A percentile compares a stretch with the other conserved stretches of the same genome.
Conservation (phyloP, 1,284 basidiomycete genomes). For the Puccinia hordei region DNA sequence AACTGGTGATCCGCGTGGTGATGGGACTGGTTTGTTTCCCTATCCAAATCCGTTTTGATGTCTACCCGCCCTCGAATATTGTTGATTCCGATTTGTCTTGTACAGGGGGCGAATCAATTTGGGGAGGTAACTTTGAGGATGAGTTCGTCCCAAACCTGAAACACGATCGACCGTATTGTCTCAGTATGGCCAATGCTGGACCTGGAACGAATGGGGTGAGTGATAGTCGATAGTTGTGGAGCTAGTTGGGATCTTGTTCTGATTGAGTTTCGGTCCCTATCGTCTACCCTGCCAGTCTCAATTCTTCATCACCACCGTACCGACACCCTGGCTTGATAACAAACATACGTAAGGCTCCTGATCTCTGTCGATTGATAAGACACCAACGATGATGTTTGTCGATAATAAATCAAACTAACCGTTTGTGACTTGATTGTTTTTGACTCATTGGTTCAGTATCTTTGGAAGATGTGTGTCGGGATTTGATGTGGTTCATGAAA, state of each 20-base stretch:
- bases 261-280: constrained; percentile 1
- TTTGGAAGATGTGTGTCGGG: constrained; percentile 65
- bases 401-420: constrained; percentile 7
- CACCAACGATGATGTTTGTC: neutral
- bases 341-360: constrained; percentile 63
- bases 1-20: constrained; percentile 93
- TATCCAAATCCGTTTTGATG: neutral
- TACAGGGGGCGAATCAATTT: constrained; percentile 80
- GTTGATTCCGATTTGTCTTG: neutral
- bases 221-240: constrained; percentile 32
- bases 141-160: constrained; percentile 85
- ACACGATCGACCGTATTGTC: constrained; percentile 93
- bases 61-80: neutral
- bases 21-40: constrained; percentile 72
- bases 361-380: neutral
- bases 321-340: constrained; percentile 82
- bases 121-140: constrained; percentile 93
- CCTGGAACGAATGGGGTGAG: constrained; percentile 76
- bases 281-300: constrained; percentile 67
- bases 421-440: neutral
- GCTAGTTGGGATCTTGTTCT: neutral
- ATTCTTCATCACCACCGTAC: constrained; percentile 97
- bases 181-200: constrained; percentile 99
- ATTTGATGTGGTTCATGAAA: constrained; percentile 69
- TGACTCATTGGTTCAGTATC: constrained; percentile 59